A percentile compares a stretch with the other conserved stretches of the same genome.
Evolutionary conservation across 768 basidiomycete species (phyloP).

Genomic region (Hydnomerulius pinastri): DNA sequence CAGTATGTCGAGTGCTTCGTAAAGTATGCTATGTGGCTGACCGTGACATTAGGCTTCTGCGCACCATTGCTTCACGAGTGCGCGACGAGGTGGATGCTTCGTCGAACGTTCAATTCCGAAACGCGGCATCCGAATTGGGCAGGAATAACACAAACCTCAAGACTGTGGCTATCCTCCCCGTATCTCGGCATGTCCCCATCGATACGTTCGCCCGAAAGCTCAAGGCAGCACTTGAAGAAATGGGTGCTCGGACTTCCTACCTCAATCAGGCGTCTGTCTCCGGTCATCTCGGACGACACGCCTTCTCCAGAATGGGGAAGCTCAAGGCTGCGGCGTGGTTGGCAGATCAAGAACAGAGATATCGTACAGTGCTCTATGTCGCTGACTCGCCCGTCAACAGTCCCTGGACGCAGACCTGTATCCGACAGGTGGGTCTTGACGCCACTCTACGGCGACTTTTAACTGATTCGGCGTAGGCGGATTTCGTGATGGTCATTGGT

Average conservation of each 20-base stretch:
- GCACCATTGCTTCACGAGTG: constrained; percentile 92
- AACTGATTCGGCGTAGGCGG: constrained; percentile 54
- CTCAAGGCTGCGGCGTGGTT: constrained; percentile 92
- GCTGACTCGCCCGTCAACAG: constrained; percentile 94
- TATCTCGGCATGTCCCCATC: constrained; percentile 84
- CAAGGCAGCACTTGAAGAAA: constrained; percentile 83
- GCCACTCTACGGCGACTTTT: constrained; percentile 2
- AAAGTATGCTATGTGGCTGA: background rate
- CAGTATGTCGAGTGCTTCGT: constrained; percentile 48
- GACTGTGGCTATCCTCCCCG: constrained; percentile 91
- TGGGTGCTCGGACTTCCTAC: constrained; percentile 91
- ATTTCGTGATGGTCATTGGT: constrained; percentile 91
- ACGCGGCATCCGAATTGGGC: constrained; percentile 58
- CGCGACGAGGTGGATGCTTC: constrained; percentile 77
- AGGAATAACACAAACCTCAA: constrained; percentile 87
- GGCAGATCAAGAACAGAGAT: constrained; percentile 93
- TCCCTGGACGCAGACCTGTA: constrained; percentile 98
- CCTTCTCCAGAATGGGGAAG: constrained; percentile 96
- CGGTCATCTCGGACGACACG: constrained; percentile 88
- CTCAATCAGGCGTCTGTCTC: constrained; percentile 94
- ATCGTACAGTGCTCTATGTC: constrained; percentile 91
- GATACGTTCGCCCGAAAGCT: constrained; percentile 89
- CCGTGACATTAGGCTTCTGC: constrained; percentile 54
- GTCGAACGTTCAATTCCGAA: constrained; percentile 51
- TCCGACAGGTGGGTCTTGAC: constrained; percentile 75